Evolutionary conservation across 192 early-diverging fungal species (phyloP).

Genomic region (Phlyctochytrium bullatum): DNA sequence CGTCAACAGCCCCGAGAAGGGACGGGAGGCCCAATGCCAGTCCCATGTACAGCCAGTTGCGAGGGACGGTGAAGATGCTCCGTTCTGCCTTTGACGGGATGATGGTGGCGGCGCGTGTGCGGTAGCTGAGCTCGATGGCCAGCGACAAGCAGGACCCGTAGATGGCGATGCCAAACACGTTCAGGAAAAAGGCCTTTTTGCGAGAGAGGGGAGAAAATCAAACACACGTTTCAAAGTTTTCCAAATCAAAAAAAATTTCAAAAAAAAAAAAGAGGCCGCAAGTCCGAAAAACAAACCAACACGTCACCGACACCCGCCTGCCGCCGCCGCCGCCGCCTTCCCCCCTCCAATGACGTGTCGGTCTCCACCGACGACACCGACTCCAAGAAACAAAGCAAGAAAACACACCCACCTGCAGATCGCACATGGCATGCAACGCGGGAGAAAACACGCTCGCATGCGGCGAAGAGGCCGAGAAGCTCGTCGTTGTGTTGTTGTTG

Average conservation of each 20-base stretch:
- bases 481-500: too few species aligned
- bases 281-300: neutral
- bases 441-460: too few species aligned
- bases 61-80: neutral
- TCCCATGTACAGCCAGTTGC: neutral
- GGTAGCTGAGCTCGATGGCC: constrained; percentile 8
- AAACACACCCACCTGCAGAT: neutral
- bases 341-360: neutral
- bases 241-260: too few species aligned
- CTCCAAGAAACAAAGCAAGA: neutral
- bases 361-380: too few species aligned
- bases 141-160: constrained; percentile 7
- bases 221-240: too few species aligned
- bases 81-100: neutral
- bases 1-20: neutral
- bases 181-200: constrained; percentile 2
- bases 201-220: too few species aligned
- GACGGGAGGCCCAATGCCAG: neutral
- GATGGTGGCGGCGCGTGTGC: neutral
- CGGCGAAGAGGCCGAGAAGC: too few species aligned
- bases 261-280: neutral
- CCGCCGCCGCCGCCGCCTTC: neutral
- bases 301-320: neutral
- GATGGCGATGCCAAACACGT: constrained; percentile 8
- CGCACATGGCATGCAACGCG: neutral